These are phyloP conservation scores for Chaetomium tenue DNA, from an alignment of 495 filamentous ascomycete species.

Conservation along the genomic window DNA sequence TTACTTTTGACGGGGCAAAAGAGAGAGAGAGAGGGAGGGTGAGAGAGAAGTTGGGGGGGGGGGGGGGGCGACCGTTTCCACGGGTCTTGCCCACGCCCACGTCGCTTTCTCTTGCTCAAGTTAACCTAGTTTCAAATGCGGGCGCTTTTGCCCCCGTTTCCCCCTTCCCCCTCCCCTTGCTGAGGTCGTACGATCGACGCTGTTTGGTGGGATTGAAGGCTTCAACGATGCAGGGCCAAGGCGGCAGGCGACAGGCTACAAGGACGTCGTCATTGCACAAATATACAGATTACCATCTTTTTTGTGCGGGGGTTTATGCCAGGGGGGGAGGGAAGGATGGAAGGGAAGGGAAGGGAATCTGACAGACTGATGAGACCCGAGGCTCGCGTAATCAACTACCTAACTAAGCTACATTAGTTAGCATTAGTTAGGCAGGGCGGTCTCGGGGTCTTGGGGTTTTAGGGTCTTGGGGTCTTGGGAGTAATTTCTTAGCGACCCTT, in stretches of 20 bases:
- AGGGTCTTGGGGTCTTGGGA: too few relatives aligned
- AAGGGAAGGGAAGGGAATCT: neutral
- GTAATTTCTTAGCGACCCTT: neutral
- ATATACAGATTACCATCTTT: neutral
- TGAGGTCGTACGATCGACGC: conserved; percentile 11
- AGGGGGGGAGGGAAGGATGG: neutral
- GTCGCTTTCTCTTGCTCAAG: too few relatives aligned
- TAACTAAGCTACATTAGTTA: too few relatives aligned
- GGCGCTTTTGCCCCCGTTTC: too few relatives aligned
- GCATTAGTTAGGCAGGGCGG: neutral
- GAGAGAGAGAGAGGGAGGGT: neutral
- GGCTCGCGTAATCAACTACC: too few relatives aligned
- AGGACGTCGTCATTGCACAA: neutral
- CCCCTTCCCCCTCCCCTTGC: neutral
- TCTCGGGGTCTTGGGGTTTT: neutral
- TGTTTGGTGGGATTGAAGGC: neutral
- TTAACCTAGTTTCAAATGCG: too few relatives aligned
- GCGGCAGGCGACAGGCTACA: conserved; percentile 19
- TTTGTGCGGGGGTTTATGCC: conserved; percentile 1
- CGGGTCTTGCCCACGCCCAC: too few relatives aligned
- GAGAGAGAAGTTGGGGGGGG: too few relatives aligned
- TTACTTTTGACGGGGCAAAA: neutral
- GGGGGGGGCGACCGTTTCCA: too few relatives aligned
- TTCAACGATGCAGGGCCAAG: conserved; percentile 25
- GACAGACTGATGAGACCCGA: too few relatives aligned